phyloP scores from a whole-genome alignment of 2,329 filamentous ascomycete genomes.

The Cyclaneusma minus region DNA sequence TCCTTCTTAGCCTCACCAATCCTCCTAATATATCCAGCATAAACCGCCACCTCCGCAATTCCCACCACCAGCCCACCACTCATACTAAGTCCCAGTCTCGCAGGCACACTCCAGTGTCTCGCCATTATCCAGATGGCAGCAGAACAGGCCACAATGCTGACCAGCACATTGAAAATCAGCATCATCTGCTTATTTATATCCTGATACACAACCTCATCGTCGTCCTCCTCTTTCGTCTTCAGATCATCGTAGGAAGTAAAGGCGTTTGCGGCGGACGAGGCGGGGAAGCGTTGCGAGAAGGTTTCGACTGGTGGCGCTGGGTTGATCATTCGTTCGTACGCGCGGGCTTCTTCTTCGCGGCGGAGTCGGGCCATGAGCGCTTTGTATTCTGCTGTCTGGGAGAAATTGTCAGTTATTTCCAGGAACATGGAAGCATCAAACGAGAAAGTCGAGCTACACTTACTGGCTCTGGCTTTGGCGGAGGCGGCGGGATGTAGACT shows the following conservation, averaged over 20 bases:
- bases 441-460: slow-evolving; percentile 19
- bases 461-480: slow-evolving; percentile 64
- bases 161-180: slow-evolving; percentile 76
- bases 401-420: slow-evolving; percentile 4
- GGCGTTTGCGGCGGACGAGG: slow-evolving; percentile 31
- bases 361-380: slow-evolving; percentile 76
- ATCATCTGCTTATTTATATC: slow-evolving; percentile 71
- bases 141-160: slow-evolving; percentile 70
- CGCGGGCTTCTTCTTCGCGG: slow-evolving; percentile 63
- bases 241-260: slow-evolving; percentile 39
- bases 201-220: slow-evolving; percentile 51
- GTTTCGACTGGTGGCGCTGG: slow-evolving; percentile 38
- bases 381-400: slow-evolving; percentile 65
- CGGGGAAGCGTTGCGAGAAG: slow-evolving; percentile 42
- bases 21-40: slow-evolving; percentile 58
- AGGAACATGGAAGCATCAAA: not conserved
- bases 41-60: slow-evolving; percentile 63
- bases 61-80: slow-evolving; percentile 54
- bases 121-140: slow-evolving; percentile 66
- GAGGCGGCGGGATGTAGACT: slow-evolving; percentile 66
- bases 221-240: slow-evolving; percentile 24
- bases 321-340: slow-evolving; percentile 69
- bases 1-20: slow-evolving; percentile 51
- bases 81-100: slow-evolving; percentile 55
- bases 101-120: slow-evolving; percentile 59